Conservation (phyloP, 2,329 filamentous ascomycete genomes). For the Fonsecaea erecta region DNA sequence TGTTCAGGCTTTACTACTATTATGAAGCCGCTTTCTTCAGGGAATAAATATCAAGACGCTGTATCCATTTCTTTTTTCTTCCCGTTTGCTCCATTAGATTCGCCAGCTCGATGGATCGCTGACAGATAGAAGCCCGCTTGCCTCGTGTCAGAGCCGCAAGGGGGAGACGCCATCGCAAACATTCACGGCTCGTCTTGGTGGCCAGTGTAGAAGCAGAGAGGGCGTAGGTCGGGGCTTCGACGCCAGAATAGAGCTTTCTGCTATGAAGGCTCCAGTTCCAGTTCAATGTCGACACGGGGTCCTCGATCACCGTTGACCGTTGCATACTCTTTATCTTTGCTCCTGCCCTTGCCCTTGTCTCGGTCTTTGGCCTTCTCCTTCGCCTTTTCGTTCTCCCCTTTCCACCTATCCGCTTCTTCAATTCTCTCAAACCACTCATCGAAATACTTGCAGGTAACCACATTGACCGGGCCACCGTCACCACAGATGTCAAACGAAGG, state of each 20-base stretch:
- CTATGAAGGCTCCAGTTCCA: slow-evolving; percentile 15
- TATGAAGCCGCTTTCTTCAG: no score
- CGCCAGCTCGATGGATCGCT: neutral
- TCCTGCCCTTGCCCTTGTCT: slow-evolving; percentile 7
- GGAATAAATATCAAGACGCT: neutral
- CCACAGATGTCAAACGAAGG: slow-evolving; percentile 93
- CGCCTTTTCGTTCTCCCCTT: slow-evolving; percentile 9
- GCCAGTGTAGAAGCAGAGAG: neutral
- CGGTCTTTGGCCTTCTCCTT: slow-evolving; percentile 14
- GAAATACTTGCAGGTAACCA: slow-evolving; percentile 90
- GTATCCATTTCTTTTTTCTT: no score
- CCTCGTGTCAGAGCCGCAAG: neutral
- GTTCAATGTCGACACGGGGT: slow-evolving; percentile 22
- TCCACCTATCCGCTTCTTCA: slow-evolving; percentile 37
- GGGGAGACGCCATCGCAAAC: neutral
- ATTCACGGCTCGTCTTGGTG: neutral
- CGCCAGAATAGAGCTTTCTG: neutral
- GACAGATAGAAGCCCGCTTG: neutral
- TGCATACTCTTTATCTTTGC: neutral
- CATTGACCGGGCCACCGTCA: slow-evolving; percentile 86
- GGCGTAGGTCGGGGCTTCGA: neutral
- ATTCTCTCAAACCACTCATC: slow-evolving; percentile 71
- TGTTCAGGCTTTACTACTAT: no score
- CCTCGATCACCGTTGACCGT: slow-evolving; percentile 8
- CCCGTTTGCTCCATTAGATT: neutral